phyloP scores from a whole-genome alignment of 139 green algal species.

The Haematococcus lacustris region DNA sequence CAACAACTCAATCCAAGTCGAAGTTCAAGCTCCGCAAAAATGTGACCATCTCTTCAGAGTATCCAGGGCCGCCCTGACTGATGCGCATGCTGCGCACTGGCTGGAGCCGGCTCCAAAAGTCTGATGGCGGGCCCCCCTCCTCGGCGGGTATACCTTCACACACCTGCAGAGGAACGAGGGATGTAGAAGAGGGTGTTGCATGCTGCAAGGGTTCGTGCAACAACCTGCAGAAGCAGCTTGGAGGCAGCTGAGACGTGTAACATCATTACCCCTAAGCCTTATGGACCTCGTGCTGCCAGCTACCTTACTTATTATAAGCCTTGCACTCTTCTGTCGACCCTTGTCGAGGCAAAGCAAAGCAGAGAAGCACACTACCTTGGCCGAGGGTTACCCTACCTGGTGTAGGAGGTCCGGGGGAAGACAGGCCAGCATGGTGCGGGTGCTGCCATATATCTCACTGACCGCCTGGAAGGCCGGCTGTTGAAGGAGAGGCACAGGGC shows the following conservation, averaged over 20 bases:
- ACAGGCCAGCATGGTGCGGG: constrained; percentile 36
- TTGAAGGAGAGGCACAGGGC: constrained; percentile 18
- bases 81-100: constrained; percentile 21
- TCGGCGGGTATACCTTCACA: background rate
- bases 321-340: background rate
- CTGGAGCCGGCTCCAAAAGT: constrained; percentile 11
- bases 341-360: background rate
- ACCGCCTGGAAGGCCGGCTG: constrained; percentile 7
- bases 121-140: background rate
- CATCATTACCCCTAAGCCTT: background rate
- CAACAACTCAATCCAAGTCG: constrained; percentile 28
- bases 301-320: background rate
- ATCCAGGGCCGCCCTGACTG: constrained; percentile 27
- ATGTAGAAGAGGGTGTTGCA: background rate
- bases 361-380: background rate
- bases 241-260: background rate
- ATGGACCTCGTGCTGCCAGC: background rate
- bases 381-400: constrained; percentile 1
- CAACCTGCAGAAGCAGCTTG: background rate
- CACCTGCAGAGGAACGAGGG: background rate
- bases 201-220: background rate
- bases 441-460: constrained; percentile 27
- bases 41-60: constrained; percentile 21
- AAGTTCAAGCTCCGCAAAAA: constrained; percentile 32
- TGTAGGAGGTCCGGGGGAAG: constrained; percentile 27